Base-by-base conservation (phyloP, 345 rosid species). In the Erodium maritimum region DNA sequence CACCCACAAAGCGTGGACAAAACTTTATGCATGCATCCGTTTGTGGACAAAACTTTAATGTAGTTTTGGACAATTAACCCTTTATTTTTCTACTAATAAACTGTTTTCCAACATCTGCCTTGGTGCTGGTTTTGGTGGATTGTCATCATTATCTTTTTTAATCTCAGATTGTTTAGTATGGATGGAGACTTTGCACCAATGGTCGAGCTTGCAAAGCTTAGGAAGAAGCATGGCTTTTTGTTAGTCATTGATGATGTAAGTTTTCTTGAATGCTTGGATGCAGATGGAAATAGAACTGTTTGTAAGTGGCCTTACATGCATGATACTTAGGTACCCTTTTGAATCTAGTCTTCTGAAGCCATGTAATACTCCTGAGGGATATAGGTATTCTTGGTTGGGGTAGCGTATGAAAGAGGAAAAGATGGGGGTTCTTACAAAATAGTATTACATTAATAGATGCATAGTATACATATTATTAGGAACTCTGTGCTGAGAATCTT, bases 181-280 rank as follows among this genome's bases (percentile, higher is more conserved):
- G 98, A 91, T 63, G 98, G 96, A 63, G 98, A 91, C 77, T 91
- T 91, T 81, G 98, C 96, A 69, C 98, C 96, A 19, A 79, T 88
- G 83, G 61, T 60, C 55, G 88, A 88, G 72, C 93, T 91, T 59
- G 83, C 68, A 37, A 64, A 76, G 70, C 96, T 91, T 62, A 81
- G 91, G 22, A 72, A 70, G 77, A 81, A 68, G 65, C 86, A 88
- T 80, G 84, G 83, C 13, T 89, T 86, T 75, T 55, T 91, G 66
- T 75, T 88, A 63, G 90, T 83, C 69, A 82, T 88, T 55, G 98
- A 91, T 75, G 99, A 91, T 64, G 99, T 91, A 71, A 81, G 95
- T 67, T 70, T 33, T 67, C 53, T 46, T 21, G 16, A 59, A 54
- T 52, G 8, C 48, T 68, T 11, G 9, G 37, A 29, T 29, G 54